Evolutionary conservation across 495 filamentous ascomycete species (phyloP).

Genomic region (Staphylotrichum tortipilum): DNA sequence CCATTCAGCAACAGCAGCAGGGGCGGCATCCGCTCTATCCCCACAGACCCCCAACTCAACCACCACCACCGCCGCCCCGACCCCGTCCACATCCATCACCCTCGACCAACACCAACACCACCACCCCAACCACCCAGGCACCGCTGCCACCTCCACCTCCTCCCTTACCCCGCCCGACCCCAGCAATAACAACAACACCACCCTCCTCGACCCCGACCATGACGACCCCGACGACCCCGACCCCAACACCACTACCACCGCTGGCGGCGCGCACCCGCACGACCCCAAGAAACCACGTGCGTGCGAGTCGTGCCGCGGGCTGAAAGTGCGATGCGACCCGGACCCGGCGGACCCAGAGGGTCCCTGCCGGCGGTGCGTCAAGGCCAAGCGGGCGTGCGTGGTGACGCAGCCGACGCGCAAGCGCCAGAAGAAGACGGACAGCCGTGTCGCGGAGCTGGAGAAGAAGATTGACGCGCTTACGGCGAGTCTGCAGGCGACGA

Average conservation of each 20-base stretch:
- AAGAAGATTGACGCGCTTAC: conserved; percentile 88
- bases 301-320: conserved; percentile 80
- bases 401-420: conserved; percentile 78
- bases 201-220: neutral
- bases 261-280: conserved; percentile 28
- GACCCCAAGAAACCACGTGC: conserved; percentile 72
- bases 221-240: neutral
- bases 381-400: conserved; percentile 69
- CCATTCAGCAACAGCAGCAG: neutral
- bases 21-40: conserved; percentile 4
- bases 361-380: conserved; percentile 78
- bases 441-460: conserved; percentile 84
- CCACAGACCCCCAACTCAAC: conserved; percentile 9
- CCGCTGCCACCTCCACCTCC: neutral
- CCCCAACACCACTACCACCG: neutral
- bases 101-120: neutral
- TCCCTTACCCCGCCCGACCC: neutral
- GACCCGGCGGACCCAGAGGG: conserved; percentile 52
- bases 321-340: conserved; percentile 87
- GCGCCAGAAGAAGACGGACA: conserved; percentile 89
- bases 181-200: neutral
- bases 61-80: neutral
- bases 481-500: conserved; percentile 58
- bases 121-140: neutral
- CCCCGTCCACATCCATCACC: neutral